Evolutionary conservation across 208 protist genomes (phyloP).

Genomic region (Crithidia sp.): DNA sequence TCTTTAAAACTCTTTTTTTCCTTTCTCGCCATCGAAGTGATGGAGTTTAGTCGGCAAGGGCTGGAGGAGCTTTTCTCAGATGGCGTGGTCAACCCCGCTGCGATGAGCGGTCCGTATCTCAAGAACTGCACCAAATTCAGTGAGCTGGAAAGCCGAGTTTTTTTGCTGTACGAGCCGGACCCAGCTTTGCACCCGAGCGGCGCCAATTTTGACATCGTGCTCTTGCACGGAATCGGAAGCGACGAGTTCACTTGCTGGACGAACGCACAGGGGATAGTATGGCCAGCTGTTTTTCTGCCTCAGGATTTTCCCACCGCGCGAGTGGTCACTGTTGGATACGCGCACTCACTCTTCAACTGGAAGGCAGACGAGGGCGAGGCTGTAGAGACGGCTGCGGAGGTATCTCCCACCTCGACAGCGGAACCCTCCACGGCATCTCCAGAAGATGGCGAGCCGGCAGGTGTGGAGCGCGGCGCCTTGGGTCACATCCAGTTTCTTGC

Average conservation of each 20-base stretch:
- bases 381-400: conserved; percentile 2
- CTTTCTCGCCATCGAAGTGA: not conserved
- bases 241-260: conserved; percentile 74
- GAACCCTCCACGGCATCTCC: not conserved
- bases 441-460: too few species aligned
- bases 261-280: conserved; percentile 53
- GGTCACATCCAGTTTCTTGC: not conserved
- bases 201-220: conserved; percentile 61
- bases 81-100: conserved; percentile 41
- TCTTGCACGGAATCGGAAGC: conserved; percentile 77
- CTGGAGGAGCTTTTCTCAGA: conserved; percentile 50
- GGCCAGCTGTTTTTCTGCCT: conserved; percentile 67
- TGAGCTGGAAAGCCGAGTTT: conserved; percentile 40
- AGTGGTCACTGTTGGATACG: conserved; percentile 62
- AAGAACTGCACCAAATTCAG: conserved; percentile 33
- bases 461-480: not conserved
- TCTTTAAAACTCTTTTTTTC: conserved; percentile 6
- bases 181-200: not conserved
- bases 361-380: conserved; percentile 17
- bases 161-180: conserved; percentile 33
- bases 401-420: not conserved
- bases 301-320: conserved; percentile 72
- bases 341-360: conserved; percentile 69
- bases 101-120: conserved; percentile 25
- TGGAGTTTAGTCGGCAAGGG: conserved; percentile 46